These are phyloP conservation scores for Neonectria ditissima DNA, from an alignment of 2,329 filamentous ascomycete species.

Conservation along the genomic window DNA sequence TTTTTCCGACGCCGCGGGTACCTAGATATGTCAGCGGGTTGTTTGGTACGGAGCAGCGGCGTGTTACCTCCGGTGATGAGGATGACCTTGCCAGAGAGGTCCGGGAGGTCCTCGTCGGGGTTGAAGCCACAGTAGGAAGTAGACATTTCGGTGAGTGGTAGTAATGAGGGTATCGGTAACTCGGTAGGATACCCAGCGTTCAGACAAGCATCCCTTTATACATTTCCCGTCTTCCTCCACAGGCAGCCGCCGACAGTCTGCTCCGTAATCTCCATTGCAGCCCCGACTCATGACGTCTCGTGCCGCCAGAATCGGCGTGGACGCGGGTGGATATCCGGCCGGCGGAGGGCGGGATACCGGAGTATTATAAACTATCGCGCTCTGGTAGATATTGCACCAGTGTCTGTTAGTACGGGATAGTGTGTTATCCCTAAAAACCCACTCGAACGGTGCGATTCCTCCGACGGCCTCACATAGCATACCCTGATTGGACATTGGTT, in stretches of 20 bases:
- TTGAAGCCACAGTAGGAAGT: constrained; percentile 38
- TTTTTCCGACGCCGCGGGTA: constrained; percentile 47
- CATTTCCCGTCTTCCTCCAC: background rate
- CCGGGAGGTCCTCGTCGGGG: constrained; percentile 57
- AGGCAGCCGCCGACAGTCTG: background rate
- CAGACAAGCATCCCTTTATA: background rate
- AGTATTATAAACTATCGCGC: constrained; percentile 24
- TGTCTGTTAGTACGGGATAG: constrained; percentile 32
- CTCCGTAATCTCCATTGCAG: background rate
- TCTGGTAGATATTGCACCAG: rapidly evolving
- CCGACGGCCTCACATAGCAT: constrained; percentile 1
- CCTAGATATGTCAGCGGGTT: constrained; percentile 44
- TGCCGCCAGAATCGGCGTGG: background rate
- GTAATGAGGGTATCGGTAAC: too few relatives aligned
- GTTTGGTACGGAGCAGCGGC: background rate
- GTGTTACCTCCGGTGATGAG: constrained; percentile 62
- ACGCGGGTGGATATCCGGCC: constrained; percentile 32
- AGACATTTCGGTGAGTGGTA: constrained; percentile 24
- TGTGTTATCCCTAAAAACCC: background rate
- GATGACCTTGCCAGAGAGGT: constrained; percentile 61
- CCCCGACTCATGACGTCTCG: background rate
- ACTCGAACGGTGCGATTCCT: constrained; percentile 15
- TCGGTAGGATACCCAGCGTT: too few relatives aligned
- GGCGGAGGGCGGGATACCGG: background rate
- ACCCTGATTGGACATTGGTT: too few relatives aligned